Percentiles rank a stretch among this genome's conserved stretches.
phyloP scores from a whole-genome alignment of 2,329 filamentous ascomycete species.

The Thermothelomyces thermophilus region DNA sequence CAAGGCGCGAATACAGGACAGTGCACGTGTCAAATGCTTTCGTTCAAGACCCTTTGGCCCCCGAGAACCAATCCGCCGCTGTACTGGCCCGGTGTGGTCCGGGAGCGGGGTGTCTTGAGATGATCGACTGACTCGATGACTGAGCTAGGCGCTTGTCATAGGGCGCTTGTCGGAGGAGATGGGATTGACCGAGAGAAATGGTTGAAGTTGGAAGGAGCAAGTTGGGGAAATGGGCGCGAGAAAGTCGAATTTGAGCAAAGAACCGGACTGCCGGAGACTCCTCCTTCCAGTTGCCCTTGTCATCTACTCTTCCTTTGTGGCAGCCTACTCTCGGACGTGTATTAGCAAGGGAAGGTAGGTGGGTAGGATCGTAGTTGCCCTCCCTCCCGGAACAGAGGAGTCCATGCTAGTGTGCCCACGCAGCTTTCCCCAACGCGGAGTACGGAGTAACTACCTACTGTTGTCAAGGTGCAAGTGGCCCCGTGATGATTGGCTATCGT shows the following conservation, averaged over 20 bases:
- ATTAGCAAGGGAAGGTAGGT: too few relatives aligned
- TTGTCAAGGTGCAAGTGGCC: constrained; percentile 1
- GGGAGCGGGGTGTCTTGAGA: constrained; percentile 16
- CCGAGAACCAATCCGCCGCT: constrained; percentile 1
- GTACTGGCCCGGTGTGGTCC: constrained; percentile 9
- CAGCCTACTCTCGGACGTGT: too few relatives aligned
- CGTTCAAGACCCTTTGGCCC: neutral
- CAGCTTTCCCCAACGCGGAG: neutral
- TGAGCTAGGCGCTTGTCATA: neutral
- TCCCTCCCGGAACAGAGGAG: neutral
- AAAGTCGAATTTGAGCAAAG: neutral
- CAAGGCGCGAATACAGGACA: neutral
- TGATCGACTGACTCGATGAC: constrained; percentile 17
- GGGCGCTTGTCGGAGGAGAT: neutral
- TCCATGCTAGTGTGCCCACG: too few relatives aligned
- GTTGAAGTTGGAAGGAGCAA: constrained; percentile 4
- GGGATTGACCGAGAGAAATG: constrained; percentile 1
- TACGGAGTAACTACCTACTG: too few relatives aligned
- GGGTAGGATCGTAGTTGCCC: constrained; percentile 1
- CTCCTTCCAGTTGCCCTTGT: neutral
- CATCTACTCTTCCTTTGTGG: too few relatives aligned
- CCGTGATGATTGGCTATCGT: constrained; percentile 18
- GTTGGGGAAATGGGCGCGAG: neutral
- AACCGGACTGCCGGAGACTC: neutral
- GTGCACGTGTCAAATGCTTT: neutral